phyloP scores from a whole-genome alignment of 2,329 filamentous ascomycete species.

The Tothia fuscella region DNA sequence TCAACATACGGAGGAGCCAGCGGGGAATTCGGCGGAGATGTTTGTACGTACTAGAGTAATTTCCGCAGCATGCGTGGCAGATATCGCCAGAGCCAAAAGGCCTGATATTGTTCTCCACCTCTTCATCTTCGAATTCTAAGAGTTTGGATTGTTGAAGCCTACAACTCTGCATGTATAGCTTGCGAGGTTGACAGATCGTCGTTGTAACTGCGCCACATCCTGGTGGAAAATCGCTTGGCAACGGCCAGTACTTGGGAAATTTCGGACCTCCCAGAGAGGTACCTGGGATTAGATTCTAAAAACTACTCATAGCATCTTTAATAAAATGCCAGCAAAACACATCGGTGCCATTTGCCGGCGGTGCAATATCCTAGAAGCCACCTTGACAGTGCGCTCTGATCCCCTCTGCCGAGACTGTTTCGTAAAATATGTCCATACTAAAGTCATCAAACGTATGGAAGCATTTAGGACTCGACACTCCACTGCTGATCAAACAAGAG shows the following conservation, averaged over 20 bases:
- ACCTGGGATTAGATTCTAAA: too few relatives aligned
- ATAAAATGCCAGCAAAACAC: constrained; percentile 1
- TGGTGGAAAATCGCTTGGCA: too few relatives aligned
- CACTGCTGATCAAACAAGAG: constrained; percentile 32
- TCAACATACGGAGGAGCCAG: constrained; percentile 9
- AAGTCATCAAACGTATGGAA: constrained; percentile 68
- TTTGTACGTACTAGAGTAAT: constrained; percentile 20
- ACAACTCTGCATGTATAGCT: too few relatives aligned
- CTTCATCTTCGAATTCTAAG: too few relatives aligned
- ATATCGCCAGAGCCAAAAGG: constrained; percentile 21
- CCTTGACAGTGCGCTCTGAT: constrained; percentile 45
- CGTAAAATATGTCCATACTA: constrained; percentile 61
- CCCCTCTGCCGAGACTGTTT: constrained; percentile 66
- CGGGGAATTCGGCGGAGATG: neutral
- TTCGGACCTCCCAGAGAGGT: too few relatives aligned
- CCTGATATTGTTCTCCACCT: constrained; percentile 21
- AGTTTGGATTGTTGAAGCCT: too few relatives aligned
- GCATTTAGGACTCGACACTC: constrained; percentile 44
- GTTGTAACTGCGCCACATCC: too few relatives aligned
- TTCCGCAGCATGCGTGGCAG: constrained; percentile 24
- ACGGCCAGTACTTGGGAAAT: too few relatives aligned
- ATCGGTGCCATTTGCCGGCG: constrained; percentile 36
- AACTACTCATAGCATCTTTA: too few relatives aligned
- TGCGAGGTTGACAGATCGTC: too few relatives aligned
- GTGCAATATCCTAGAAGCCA: constrained; percentile 40